A percentile compares a stretch with the other conserved stretches of the same genome.
Conservation (phyloP, 2,329 filamentous ascomycete genomes). For the Dactylellina cionopaga region DNA sequence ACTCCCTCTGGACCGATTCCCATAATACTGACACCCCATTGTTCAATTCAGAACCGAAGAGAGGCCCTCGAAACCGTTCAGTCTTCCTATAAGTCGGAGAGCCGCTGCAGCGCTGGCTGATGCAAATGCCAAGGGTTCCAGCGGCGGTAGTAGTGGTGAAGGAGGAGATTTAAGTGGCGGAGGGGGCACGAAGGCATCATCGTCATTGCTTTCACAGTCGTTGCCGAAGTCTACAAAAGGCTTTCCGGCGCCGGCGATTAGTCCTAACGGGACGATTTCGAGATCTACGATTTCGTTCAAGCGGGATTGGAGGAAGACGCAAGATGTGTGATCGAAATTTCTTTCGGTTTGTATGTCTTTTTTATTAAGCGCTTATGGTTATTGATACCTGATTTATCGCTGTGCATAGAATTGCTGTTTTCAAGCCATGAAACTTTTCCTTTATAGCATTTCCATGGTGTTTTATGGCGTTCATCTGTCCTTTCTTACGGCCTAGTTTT, state of each 20-base stretch:
- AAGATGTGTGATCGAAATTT: too few species aligned
- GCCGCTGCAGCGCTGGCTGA: slow-evolving; percentile 43
- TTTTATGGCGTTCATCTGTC: too few species aligned
- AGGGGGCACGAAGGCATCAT: background rate
- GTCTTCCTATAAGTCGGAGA: slow-evolving; percentile 43
- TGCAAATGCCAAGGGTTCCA: slow-evolving; percentile 16
- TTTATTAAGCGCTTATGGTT: background rate
- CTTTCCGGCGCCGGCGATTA: slow-evolving; percentile 29
- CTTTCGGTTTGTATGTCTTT: background rate
- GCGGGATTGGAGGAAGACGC: slow-evolving; percentile 44
- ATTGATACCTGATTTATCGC: background rate
- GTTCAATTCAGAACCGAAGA: slow-evolving; percentile 51
- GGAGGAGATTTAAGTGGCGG: slow-evolving; percentile 5
- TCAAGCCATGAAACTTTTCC: background rate
- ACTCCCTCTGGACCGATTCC: slow-evolving; percentile 33
- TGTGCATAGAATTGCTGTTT: too few species aligned
- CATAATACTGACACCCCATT: slow-evolving; percentile 48
- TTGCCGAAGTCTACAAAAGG: slow-evolving; percentile 38
- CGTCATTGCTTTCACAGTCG: slow-evolving; percentile 23
- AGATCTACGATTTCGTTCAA: slow-evolving; percentile 47
- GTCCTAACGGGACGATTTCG: slow-evolving; percentile 35
- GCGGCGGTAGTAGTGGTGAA: background rate
- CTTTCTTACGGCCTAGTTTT: too few species aligned
- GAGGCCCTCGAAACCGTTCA: slow-evolving; percentile 51
- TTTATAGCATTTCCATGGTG: too few species aligned